phyloP scores from a whole-genome alignment of 2,329 filamentous ascomycete species.

The Tolypocladium ophioglossoides region DNA sequence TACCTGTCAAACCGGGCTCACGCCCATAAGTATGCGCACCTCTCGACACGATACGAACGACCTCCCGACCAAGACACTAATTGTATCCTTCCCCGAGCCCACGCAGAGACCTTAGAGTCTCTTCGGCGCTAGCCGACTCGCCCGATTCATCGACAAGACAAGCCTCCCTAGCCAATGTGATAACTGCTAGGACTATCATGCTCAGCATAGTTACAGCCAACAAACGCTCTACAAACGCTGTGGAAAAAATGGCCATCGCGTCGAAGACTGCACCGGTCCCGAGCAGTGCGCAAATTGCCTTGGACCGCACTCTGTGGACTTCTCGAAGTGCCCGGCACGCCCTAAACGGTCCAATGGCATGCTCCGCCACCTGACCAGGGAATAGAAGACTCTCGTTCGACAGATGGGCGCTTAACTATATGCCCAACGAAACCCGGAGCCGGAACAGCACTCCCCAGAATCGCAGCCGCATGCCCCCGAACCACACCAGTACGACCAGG shows the following conservation, averaged over 20 bases:
- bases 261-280: neutral
- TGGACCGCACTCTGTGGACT: neutral
- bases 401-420: neutral
- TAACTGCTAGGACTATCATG: conserved; percentile 1
- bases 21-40: neutral
- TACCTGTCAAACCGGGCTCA: neutral
- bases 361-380: neutral
- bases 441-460: too few species aligned
- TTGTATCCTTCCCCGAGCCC: conserved; percentile 1
- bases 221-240: neutral
- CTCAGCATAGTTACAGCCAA: neutral
- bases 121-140: conserved; percentile 1
- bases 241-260: neutral
- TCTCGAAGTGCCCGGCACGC: neutral
- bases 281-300: conserved; percentile 1
- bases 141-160: neutral
- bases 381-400: neutral
- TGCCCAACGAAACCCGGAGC: too few species aligned
- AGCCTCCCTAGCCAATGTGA: neutral
- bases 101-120: conserved; percentile 1
- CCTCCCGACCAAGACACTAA: neutral
- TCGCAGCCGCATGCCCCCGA: too few species aligned
- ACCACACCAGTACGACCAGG: too few species aligned
- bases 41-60: neutral
- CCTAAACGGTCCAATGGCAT: neutral